Conservation (phyloP, 1,139 yeast species). For the Candida tunisiensis region DNA sequence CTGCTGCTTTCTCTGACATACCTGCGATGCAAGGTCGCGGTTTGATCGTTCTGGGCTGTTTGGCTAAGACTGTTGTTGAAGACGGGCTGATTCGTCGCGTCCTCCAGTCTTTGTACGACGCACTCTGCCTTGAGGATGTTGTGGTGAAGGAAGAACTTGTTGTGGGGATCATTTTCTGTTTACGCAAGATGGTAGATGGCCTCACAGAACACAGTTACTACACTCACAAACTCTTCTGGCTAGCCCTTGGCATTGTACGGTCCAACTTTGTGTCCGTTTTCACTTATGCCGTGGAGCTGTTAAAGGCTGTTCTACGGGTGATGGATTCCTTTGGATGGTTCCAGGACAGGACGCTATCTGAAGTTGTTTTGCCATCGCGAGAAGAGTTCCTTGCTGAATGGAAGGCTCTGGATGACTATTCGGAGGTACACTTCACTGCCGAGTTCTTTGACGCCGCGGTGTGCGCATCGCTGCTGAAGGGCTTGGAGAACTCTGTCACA, state of each 20-base stretch:
- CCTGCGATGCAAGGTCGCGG: constrained; percentile 62
- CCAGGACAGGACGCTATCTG: constrained; percentile 8
- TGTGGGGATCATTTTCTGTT: constrained; percentile 21
- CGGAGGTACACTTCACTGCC: constrained; percentile 22
- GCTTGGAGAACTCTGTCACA: constrained; percentile 45
- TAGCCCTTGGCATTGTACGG: constrained; percentile 27
- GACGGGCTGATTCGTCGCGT: constrained; percentile 40
- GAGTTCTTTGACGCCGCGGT: constrained; percentile 41
- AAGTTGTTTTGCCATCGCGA: constrained; percentile 24
- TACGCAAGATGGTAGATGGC: constrained; percentile 49
- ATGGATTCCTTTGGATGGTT: constrained; percentile 14
- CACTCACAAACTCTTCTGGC: constrained; percentile 51
- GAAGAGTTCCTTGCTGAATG: constrained; percentile 25
- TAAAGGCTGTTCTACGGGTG: constrained; percentile 11
- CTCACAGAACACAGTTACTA: constrained; percentile 36
- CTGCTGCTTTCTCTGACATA: constrained; percentile 39
- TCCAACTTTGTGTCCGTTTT: constrained; percentile 9
- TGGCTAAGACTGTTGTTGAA: constrained; percentile 46
- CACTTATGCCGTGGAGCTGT: constrained; percentile 10
- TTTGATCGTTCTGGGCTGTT: constrained; percentile 51
- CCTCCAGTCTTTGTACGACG: constrained; percentile 16
- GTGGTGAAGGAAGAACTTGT: constrained; percentile 17
- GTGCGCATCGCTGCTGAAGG: constrained; percentile 37
- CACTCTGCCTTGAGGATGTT: constrained; percentile 16
- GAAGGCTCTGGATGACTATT: constrained; percentile 28